These are phyloP conservation scores for Thalassiosira sp. DNA, from an alignment of 352 stramenopile genomes.

Conservation along the genomic window DNA sequence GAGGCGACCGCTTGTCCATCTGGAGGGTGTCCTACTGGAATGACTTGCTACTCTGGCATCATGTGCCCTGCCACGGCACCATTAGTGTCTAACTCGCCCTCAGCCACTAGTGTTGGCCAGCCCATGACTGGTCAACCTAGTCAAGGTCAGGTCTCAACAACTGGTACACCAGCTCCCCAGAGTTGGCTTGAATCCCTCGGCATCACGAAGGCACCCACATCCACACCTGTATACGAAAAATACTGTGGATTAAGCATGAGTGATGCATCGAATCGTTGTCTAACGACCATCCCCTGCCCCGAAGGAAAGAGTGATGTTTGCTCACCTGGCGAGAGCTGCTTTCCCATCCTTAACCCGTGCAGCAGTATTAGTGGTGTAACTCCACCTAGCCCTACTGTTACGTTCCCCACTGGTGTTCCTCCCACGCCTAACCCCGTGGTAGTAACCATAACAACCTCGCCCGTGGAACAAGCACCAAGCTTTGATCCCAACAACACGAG, in stretches of 20 bases:
- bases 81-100: background rate
- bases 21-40: background rate
- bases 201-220: background rate
- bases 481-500: slow-evolving; percentile 6
- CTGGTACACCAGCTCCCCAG: background rate
- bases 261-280: background rate
- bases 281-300: background rate
- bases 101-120: background rate
- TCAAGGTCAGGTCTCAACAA: background rate
- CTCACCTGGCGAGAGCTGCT: background rate
- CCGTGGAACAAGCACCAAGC: background rate
- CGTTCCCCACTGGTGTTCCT: background rate
- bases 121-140: background rate
- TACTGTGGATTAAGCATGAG: background rate
- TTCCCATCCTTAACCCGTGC: background rate
- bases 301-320: background rate
- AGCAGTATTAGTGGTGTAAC: background rate
- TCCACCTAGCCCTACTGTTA: background rate
- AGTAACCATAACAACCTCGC: background rate
- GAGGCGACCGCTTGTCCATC: background rate
- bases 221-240: background rate
- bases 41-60: slow-evolving; percentile 16
- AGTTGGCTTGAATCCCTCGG: background rate
- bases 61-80: background rate
- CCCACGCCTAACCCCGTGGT: background rate